Percentiles rank a stretch among this genome's conserved stretches.
Evolutionary conservation across 495 filamentous ascomycete genomes (phyloP).

Genomic region (Wilcoxina mikolae): DNA sequence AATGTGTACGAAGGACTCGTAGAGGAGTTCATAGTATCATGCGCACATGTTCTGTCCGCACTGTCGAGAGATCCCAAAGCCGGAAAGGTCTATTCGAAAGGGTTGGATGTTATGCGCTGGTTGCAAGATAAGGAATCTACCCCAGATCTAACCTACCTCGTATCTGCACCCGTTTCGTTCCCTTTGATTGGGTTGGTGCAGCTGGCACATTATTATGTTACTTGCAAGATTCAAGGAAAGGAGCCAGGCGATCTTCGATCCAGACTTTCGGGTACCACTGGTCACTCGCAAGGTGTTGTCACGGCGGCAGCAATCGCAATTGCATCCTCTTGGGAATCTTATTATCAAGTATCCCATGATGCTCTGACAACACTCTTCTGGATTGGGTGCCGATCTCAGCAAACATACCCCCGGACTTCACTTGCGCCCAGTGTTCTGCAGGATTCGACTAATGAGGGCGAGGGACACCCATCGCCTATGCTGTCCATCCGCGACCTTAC

Average conservation of each 20-base stretch:
- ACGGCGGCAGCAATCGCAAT: constrained; percentile 85
- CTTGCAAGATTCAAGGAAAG: constrained; percentile 74
- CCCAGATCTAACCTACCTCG: constrained; percentile 86
- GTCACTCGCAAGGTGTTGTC: constrained; percentile 93
- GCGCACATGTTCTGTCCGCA: constrained; percentile 65
- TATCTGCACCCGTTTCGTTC: constrained; percentile 92
- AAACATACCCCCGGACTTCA: constrained; percentile 88
- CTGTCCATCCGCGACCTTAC: constrained; percentile 89
- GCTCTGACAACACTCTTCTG: constrained; percentile 94
- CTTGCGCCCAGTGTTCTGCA: constrained; percentile 82
- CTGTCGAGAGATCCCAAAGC: constrained; percentile 76
- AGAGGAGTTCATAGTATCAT: constrained; percentile 61
- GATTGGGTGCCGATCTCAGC: constrained; percentile 97
- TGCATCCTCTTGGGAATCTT: constrained; percentile 77
- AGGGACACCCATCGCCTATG: constrained; percentile 92
- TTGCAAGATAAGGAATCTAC: constrained; percentile 72
- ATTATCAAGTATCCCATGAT: constrained; percentile 56
- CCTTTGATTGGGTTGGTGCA: constrained; percentile 93
- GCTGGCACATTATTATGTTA: constrained; percentile 82
- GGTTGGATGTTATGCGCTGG: constrained; percentile 86
- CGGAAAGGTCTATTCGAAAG: constrained; percentile 90
- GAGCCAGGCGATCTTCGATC: constrained; percentile 75
- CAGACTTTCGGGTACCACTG: constrained; percentile 70
- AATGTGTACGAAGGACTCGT: constrained; percentile 80
- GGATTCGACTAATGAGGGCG: constrained; percentile 85